phyloP scores from a whole-genome alignment of 306 rosid species.

The Elaeagnus macrophylla region DNA sequence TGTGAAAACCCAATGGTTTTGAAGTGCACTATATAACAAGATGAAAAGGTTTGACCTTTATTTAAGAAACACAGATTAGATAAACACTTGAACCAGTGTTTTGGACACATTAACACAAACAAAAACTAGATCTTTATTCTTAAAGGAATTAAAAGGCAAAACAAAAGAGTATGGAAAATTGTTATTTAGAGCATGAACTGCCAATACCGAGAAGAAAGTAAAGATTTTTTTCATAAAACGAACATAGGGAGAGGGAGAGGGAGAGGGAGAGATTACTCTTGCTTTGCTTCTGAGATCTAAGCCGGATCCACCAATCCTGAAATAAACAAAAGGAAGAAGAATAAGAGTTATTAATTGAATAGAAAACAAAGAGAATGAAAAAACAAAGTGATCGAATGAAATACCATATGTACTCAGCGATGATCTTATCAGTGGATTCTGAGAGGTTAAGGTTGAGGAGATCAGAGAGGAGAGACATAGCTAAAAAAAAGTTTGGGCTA shows the following conservation, averaged over 20 bases:
- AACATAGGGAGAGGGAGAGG: not conserved
- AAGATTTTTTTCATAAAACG: not conserved
- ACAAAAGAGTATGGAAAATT: no score
- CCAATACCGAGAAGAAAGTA: no score
- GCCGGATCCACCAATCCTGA: constrained; percentile 55
- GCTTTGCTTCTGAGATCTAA: constrained; percentile 54
- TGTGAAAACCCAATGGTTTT: no score
- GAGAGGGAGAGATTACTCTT: constrained; percentile 16
- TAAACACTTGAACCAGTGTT: no score
- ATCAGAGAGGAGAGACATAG: constrained; percentile 54
- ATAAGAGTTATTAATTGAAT: not conserved
- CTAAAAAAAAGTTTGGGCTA: not conserved
- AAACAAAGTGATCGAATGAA: not conserved
- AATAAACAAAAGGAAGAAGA: not conserved
- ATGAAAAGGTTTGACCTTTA: no score
- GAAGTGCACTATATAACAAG: no score
- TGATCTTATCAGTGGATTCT: constrained; percentile 49
- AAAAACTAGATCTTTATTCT: no score
- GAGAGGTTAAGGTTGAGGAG: constrained; percentile 62
- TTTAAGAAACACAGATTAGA: no score
- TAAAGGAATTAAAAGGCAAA: no score
- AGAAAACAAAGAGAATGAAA: not conserved
- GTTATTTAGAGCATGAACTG: no score
- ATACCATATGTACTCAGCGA: constrained; percentile 85
- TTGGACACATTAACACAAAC: no score